phyloP scores from a whole-genome alignment of 441 rosid genomes.

The Populus hybrid region DNA sequence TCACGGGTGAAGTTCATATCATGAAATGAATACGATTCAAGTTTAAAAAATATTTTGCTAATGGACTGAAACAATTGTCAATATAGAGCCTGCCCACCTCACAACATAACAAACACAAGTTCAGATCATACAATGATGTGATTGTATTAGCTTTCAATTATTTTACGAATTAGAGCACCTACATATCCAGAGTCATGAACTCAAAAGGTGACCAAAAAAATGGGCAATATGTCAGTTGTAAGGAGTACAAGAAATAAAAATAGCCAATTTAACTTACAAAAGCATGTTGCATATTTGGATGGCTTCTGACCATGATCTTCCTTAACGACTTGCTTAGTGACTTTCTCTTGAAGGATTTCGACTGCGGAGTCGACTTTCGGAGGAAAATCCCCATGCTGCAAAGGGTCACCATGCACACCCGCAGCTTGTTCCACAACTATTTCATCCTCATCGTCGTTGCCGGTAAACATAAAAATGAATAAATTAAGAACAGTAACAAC shows the following conservation, averaged over 20 bases:
- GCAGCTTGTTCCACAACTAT: conserved; percentile 59
- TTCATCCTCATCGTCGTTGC: conserved; percentile 50
- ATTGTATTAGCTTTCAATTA: not conserved
- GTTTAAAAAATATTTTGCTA: not conserved
- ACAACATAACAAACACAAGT: not conserved
- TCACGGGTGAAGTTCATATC: not conserved
- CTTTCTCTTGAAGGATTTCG: conserved; percentile 74
- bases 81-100: not conserved
- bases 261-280: conserved; percentile 47
- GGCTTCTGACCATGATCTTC: conserved; percentile 93
- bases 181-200: not conserved
- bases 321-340: conserved; percentile 77
- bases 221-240: not conserved
- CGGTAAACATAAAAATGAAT: conserved; percentile 18
- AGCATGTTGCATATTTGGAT: conserved; percentile 85
- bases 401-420: conserved; percentile 53
- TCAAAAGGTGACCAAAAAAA: not conserved
- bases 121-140: not conserved
- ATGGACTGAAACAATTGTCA: not conserved
- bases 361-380: conserved; percentile 67
- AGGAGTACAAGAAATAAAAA: not conserved
- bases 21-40: not conserved
- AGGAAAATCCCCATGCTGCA: conserved; percentile 55
- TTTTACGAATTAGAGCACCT: not conserved
- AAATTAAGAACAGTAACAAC: not conserved